Conservation (phyloP, 345 rosid species). For the Litchi chinensis region DNA sequence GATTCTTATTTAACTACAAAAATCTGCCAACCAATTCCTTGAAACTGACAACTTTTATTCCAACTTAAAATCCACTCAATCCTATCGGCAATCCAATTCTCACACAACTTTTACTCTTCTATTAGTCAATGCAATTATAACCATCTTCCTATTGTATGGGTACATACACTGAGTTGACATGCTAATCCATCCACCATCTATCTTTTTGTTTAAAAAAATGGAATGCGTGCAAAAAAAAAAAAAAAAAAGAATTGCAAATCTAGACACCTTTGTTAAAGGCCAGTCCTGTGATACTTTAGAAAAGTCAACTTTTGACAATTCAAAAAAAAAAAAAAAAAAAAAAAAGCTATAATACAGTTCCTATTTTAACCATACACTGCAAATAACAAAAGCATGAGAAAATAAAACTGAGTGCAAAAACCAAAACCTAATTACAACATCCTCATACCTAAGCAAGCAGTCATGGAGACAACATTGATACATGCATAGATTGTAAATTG, state of each 20-base stretch:
- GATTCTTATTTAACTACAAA: neutral
- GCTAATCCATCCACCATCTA: neutral
- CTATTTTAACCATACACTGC: neutral
- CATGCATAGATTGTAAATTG: neutral
- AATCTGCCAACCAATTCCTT: neutral
- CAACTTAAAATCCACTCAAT: neutral
- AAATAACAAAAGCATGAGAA: neutral
- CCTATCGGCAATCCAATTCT: neutral
- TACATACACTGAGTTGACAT: neutral
- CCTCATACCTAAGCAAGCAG: neutral
- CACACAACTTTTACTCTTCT: neutral
- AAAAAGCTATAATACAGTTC: neutral
- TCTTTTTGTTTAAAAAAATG: neutral
- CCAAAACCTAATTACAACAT: neutral
- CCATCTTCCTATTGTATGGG: neutral
- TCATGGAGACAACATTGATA: neutral
- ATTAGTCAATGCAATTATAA: neutral
- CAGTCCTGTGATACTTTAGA: no score
- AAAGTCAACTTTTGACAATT: neutral
- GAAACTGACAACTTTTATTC: constrained; percentile 5
- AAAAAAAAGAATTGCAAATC: no score
- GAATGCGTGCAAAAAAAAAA: neutral
- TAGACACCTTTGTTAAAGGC: no score
- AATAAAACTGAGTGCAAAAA: neutral
- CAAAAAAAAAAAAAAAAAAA: neutral